Evolutionary conservation across 441 rosid genomes (phyloP).

Genomic region (Melastoma candidum): DNA sequence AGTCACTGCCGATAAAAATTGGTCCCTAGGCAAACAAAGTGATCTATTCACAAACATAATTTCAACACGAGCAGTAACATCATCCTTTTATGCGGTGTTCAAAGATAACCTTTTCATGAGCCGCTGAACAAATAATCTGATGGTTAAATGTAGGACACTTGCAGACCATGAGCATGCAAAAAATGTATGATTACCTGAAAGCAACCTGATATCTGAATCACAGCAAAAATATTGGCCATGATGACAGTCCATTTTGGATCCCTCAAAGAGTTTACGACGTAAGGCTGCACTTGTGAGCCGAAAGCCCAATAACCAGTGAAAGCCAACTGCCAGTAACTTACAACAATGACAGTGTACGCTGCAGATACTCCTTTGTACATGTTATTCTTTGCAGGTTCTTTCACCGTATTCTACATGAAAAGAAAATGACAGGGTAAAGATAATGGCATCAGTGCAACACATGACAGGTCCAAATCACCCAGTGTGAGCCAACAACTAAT

Average conservation of each 20-base stretch:
- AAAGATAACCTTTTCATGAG: too few species aligned
- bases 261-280: conserved; percentile 31
- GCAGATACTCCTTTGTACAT: conserved; percentile 44
- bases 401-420: conserved; percentile 27
- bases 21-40: too few species aligned
- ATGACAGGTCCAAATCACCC: too few species aligned
- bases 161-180: neutral
- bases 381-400: conserved; percentile 33
- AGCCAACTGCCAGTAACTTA: conserved; percentile 41
- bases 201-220: conserved; percentile 46
- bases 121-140: neutral
- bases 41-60: too few species aligned
- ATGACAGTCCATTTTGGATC: conserved; percentile 38
- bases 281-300: conserved; percentile 40
- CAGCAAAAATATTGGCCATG: conserved; percentile 41
- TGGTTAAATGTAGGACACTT: neutral
- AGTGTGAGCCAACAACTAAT: too few species aligned
- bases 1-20: too few species aligned
- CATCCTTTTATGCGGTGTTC: too few species aligned
- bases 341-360: conserved; percentile 30
- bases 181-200: conserved; percentile 24
- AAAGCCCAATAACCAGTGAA: conserved; percentile 44
- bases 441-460: too few species aligned
- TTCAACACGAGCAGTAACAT: too few species aligned
- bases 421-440: neutral